Base-by-base conservation (phyloP, 2,329 filamentous ascomycete species). In the Ophiostoma ulmi region DNA sequence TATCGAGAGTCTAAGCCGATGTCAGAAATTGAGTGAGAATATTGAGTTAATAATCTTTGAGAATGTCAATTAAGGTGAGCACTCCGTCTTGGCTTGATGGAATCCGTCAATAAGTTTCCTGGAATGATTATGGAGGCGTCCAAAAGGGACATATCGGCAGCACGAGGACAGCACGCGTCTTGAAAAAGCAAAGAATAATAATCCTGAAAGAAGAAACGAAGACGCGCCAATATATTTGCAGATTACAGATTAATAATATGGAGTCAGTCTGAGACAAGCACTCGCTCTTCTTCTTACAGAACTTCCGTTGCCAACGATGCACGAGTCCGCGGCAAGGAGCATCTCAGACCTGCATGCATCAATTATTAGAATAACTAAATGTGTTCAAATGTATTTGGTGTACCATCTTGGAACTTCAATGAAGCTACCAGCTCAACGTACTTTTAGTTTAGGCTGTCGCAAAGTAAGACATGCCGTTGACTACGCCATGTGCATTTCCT, bases 311-410 rank as follows among this genome's bases (percentile, higher is more conserved):
- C n/a, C 52, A 22, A 58, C 52, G 52, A 58, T 58, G 52, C n/a
- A 58, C 52, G 52, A 58, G 7, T 44, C 39, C 14, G 14, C 39
- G 39, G 39, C 39, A 44, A 44, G 39, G 39, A 44, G 14, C 10
- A 44, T 58, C 52, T 26, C n/a, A 58, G 52, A 58, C 52, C 52
- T 58, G 52, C 52, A 58, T 58, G 52, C 52, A 58, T 58, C n/a
- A 26, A 26, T 26, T 58, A 58, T 58, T 22, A 26, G 26, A 26
- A 48, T 48, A n/a, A 8, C 6, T 6, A n/a, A 48, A 48, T 48
- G n/a, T 48, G n/a, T 20, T 1, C 4, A 20, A 48, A 48, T 31
- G 31, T 3, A 31, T 31, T 4, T 31, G 31, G 31, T 1, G 14
- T 44, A 13, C 39, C 39, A 44, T 44, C 10, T 10, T 44, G 11